Conservation (phyloP, 1,284 basidiomycete genomes). For the Melampsora larici-populina region DNA sequence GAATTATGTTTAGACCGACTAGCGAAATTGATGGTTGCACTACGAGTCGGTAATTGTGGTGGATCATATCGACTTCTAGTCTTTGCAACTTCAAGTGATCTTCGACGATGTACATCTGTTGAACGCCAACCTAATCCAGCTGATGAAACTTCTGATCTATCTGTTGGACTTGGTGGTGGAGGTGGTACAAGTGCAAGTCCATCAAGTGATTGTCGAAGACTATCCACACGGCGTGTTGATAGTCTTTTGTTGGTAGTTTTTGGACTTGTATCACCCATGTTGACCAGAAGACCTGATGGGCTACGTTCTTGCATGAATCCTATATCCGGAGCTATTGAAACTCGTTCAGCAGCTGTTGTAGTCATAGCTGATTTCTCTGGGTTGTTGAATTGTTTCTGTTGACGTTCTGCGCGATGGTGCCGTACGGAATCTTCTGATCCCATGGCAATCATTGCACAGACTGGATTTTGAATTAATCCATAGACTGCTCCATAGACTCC, state of each 20-base stretch:
- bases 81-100: constrained; percentile 18
- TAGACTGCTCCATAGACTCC: constrained; percentile 34
- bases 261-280: not conserved
- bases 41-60: not conserved
- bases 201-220: constrained; percentile 18
- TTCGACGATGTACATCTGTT: constrained; percentile 21
- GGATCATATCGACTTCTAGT: not conserved
- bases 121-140: constrained; percentile 22
- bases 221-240: constrained; percentile 2
- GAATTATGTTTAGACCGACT: not conserved
- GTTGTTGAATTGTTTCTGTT: constrained; percentile 24
- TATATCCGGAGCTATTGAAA: not conserved
- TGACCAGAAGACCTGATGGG: not conserved
- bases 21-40: not conserved
- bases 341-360: constrained; percentile 36
- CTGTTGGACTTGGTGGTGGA: not conserved
- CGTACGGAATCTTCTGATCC: constrained; percentile 39
- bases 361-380: constrained; percentile 28
- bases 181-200: not conserved
- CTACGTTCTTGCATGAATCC: not conserved
- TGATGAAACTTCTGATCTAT: not conserved
- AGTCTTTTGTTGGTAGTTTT: not conserved
- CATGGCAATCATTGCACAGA: constrained; percentile 42
- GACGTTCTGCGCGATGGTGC: constrained; percentile 30
- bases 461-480: constrained; percentile 36